These are phyloP conservation scores for Eucalyptus cloeziana DNA, from an alignment of 345 rosid species.

Conservation along the genomic window DNA sequence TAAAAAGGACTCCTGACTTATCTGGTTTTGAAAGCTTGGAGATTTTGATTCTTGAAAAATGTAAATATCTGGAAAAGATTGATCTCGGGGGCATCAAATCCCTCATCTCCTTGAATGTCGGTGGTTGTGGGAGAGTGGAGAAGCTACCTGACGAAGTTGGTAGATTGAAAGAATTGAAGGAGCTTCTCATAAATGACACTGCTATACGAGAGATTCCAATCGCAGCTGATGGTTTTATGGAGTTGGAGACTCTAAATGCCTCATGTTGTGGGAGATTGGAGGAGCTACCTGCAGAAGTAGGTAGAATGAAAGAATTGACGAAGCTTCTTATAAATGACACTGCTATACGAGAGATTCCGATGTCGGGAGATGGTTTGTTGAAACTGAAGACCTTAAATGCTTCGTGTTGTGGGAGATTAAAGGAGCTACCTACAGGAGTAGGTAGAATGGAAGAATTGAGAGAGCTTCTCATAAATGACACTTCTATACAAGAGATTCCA, in stretches of 20 bases:
- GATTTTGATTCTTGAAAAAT: background rate
- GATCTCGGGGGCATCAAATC: background rate
- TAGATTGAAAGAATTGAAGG: background rate
- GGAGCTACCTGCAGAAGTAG: no score
- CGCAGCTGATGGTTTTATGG: rapidly evolving
- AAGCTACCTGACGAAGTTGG: background rate
- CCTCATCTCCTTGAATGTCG: background rate
- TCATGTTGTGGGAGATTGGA: background rate
- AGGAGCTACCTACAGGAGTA: background rate
- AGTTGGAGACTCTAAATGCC: background rate
- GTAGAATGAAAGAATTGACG: no score
- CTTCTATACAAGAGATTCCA: background rate
- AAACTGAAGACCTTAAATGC: background rate
- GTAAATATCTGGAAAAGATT: background rate
- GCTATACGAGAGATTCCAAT: background rate
- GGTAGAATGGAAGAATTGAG: background rate
- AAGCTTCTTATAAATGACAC: background rate
- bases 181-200: background rate
- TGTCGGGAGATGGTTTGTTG: rapidly evolving
- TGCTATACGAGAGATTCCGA: background rate
- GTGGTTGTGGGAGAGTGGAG: background rate
- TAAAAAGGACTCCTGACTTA: background rate
- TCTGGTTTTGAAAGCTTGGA: background rate
- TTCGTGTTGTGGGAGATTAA: background rate
- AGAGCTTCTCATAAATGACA: background rate